A percentile compares a stretch with the other conserved stretches of the same genome.
These are phyloP conservation scores for Metarhizium anisopliae DNA, from an alignment of 2,329 filamentous ascomycete genomes.

Conservation along the genomic window DNA sequence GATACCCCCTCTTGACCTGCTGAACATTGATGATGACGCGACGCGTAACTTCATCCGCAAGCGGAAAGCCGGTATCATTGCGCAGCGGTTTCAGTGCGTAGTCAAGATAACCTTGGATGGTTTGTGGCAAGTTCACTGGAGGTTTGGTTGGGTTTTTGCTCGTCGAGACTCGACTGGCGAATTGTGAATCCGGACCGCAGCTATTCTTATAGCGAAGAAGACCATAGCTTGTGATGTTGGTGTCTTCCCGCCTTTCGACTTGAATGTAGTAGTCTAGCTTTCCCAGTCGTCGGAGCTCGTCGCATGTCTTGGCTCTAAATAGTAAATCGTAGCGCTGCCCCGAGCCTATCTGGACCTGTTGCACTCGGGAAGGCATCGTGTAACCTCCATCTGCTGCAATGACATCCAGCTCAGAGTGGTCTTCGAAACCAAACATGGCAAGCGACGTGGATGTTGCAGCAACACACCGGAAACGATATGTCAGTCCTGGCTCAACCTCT, in stretches of 20 bases:
- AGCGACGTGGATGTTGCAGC: conserved; percentile 46
- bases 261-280: conserved; percentile 34
- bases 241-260: conserved; percentile 36
- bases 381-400: conserved; percentile 53
- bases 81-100: conserved; percentile 33
- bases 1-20: conserved; percentile 4
- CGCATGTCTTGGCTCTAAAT: conserved; percentile 39
- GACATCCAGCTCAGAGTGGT: conserved; percentile 44
- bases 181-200: background rate
- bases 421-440: conserved; percentile 45
- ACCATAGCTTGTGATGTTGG: conserved; percentile 33
- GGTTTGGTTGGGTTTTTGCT: background rate
- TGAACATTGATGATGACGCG: conserved; percentile 30
- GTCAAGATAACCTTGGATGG: conserved; percentile 31
- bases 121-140: conserved; percentile 22
- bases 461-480: conserved; percentile 54
- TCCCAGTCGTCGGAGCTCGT: conserved; percentile 26
- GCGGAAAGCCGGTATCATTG: conserved; percentile 21
- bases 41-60: conserved; percentile 36
- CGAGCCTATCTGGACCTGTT: conserved; percentile 42
- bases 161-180: background rate
- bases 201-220: conserved; percentile 31
- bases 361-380: conserved; percentile 35
- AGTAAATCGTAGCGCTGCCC: conserved; percentile 52
- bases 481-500: conserved; percentile 49